phyloP scores from a whole-genome alignment of 2,329 filamentous ascomycete genomes.

The Scolecobasidium constrictum region DNA sequence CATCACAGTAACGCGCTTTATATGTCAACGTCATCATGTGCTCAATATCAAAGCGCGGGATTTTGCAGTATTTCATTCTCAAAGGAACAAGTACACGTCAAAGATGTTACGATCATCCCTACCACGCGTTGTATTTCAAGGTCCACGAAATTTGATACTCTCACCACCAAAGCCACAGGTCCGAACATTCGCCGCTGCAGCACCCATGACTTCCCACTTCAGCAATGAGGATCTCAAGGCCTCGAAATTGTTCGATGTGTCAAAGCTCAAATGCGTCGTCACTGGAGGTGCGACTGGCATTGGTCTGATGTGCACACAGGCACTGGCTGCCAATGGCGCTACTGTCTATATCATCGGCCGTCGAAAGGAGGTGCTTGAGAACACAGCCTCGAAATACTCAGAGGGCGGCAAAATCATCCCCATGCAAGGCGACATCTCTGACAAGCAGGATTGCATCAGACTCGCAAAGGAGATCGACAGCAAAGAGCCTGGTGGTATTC shows the following conservation, averaged over 20 bases:
- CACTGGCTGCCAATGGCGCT: slow-evolving; percentile 46
- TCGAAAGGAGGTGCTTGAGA: slow-evolving; percentile 32
- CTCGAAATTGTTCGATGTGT: slow-evolving; percentile 34
- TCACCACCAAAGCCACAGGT: too few relatives aligned
- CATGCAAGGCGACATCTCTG: slow-evolving; percentile 50
- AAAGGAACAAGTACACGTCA: too few relatives aligned
- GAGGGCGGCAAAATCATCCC: slow-evolving; percentile 40
- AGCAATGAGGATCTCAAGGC: slow-evolving; percentile 30
- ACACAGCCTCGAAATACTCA: slow-evolving; percentile 39
- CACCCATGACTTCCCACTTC: too few relatives aligned
- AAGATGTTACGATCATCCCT: too few relatives aligned
- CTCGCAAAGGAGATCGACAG: slow-evolving; percentile 46
- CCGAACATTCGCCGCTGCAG: too few relatives aligned
- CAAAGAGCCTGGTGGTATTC: slow-evolving; percentile 50
- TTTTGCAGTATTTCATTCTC: too few relatives aligned
- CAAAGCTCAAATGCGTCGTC: slow-evolving; percentile 33
- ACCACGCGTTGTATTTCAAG: too few relatives aligned
- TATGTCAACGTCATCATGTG: too few relatives aligned
- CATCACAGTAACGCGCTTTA: too few relatives aligned
- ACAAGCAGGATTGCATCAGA: slow-evolving; percentile 48
- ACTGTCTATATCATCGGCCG: slow-evolving; percentile 51
- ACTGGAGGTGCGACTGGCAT: slow-evolving; percentile 47
- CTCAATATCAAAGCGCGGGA: too few relatives aligned
- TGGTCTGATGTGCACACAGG: slow-evolving; percentile 52
- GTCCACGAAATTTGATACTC: too few relatives aligned